Conservation (phyloP, 176 grass and related monocot genomes). For the Thinopyrum elongatum region DNA sequence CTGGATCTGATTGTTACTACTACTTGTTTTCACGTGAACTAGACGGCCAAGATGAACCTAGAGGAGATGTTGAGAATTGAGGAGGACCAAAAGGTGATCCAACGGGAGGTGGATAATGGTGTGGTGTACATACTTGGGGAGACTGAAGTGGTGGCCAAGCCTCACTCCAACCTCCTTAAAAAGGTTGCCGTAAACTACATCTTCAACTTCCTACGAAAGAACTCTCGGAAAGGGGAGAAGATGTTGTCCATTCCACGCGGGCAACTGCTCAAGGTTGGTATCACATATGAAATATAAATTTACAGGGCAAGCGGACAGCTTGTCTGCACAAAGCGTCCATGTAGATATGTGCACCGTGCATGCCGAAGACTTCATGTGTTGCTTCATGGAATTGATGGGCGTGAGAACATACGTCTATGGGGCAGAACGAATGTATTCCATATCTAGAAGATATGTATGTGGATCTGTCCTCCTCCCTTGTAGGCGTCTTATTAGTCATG, state of each 20-base stretch:
- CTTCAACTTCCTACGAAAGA: constrained; percentile 58
- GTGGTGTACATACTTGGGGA: constrained; percentile 72
- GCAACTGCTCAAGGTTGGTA: constrained; percentile 66
- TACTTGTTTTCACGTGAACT: background rate
- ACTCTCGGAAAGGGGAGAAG: constrained; percentile 62
- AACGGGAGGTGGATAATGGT: constrained; percentile 55
- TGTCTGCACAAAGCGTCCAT: background rate
- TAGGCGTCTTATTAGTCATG: no score
- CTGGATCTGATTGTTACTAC: background rate
- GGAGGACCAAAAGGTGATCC: constrained; percentile 51
- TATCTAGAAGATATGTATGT: background rate
- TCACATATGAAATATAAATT: constrained; percentile 63
- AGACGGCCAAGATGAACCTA: constrained; percentile 41
- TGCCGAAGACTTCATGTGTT: background rate
- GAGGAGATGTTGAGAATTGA: constrained; percentile 42
- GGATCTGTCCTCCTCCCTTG: no score
- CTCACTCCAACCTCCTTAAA: constrained; percentile 46
- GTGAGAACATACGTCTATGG: background rate
- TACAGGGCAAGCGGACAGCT: background rate
- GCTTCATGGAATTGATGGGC: background rate
- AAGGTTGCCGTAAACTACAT: constrained; percentile 54
- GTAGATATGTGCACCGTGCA: background rate
- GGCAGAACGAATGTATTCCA: background rate
- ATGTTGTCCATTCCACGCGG: constrained; percentile 56
- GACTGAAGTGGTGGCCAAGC: constrained; percentile 54